Evolutionary conservation across 1,139 yeast genomes (phyloP), one percentile per base, ranked within the genome.

Genomic region (Yamadazyma mexicana): DNA sequence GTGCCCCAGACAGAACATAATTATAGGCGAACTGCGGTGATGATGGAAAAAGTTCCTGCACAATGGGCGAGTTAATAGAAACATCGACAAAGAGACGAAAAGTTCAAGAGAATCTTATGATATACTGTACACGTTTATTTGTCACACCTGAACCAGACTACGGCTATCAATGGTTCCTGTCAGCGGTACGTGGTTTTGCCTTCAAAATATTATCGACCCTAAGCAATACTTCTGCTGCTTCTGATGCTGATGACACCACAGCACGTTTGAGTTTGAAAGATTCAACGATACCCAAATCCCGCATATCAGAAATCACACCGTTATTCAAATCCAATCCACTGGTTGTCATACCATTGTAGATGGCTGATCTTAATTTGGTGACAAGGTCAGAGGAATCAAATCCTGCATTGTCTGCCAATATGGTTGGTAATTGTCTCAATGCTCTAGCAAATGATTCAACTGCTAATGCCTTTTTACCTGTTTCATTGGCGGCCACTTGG

Each of bases 131-230:
- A 28, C 20, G 31, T 17, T 33, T 17, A 33, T 33, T 33, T n/a
- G 15, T 4, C 16, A 12, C 11, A 26, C 16, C 12, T 26, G 11
- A 20, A 8, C 17, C 9, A 18, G 12, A 7, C 27, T n/a, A 10
- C 12, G n/a, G 16, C 7, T 12, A 34, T 40, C 51, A 62, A 47
- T 62, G 72, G 53, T 77, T 78, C 72, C 98, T 81, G 66, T 87
- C 92, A 34, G 98, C 96, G 35, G 98, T 91, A 67, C 98, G 79
- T 46, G 98, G 98, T 62, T 88, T 91, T 28, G 98, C 98, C 55
- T 96, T 83, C 50, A 94, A 87, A 50, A 92, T 92, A 62, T 92
- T 91, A 62, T 94, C 98, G 32, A 92, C 98, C 61, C 98, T 80
- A 55, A 92, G 73, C 50, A 92, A 75, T 40, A 94, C 92, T 67